These are phyloP conservation scores for Magnaporthales sp. DNA, from an alignment of 2,329 filamentous ascomycete species.

Conservation along the genomic window DNA sequence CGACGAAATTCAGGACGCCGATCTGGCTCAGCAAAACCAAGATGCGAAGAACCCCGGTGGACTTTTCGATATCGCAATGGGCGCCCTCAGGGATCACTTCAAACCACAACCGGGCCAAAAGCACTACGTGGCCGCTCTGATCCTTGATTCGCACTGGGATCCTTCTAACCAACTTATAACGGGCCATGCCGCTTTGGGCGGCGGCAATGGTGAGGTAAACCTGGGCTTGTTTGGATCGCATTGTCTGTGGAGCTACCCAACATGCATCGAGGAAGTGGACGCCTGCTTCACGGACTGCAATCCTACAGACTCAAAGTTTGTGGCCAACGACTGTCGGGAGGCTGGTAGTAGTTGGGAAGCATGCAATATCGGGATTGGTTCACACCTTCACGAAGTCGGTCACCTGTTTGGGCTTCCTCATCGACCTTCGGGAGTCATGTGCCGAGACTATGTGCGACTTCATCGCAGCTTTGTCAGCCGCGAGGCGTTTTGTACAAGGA, in stretches of 20 bases:
- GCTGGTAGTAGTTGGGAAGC: constrained; percentile 90
- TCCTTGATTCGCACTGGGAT: constrained; percentile 89
- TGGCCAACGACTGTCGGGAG: constrained; percentile 81
- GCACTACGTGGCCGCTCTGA: constrained; percentile 77
- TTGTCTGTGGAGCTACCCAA: constrained; percentile 82
- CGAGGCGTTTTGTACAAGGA: constrained; percentile 81
- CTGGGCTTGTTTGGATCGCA: constrained; percentile 91
- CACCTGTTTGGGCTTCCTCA: constrained; percentile 86
- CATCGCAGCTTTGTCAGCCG: constrained; percentile 75
- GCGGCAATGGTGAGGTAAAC: constrained; percentile 61
- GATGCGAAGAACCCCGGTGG: constrained; percentile 62
- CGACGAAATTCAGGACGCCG: constrained; percentile 69
- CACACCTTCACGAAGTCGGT: constrained; percentile 84
- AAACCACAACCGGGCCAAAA: constrained; percentile 66
- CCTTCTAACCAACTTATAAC: constrained; percentile 57
- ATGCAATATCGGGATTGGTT: constrained; percentile 89
- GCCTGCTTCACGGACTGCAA: constrained; percentile 87
- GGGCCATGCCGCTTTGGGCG: constrained; percentile 79
- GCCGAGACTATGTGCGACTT: constrained; percentile 75
- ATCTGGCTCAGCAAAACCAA: constrained; percentile 69
- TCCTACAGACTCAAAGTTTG: constrained; percentile 67
- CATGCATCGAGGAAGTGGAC: constrained; percentile 81
- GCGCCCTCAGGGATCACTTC: constrained; percentile 74
- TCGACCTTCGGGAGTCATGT: constrained; percentile 87
- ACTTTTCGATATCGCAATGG: constrained; percentile 66